Base-by-base conservation (phyloP, 176 grass and related monocot species). In the Cenchrus purpureus region DNA sequence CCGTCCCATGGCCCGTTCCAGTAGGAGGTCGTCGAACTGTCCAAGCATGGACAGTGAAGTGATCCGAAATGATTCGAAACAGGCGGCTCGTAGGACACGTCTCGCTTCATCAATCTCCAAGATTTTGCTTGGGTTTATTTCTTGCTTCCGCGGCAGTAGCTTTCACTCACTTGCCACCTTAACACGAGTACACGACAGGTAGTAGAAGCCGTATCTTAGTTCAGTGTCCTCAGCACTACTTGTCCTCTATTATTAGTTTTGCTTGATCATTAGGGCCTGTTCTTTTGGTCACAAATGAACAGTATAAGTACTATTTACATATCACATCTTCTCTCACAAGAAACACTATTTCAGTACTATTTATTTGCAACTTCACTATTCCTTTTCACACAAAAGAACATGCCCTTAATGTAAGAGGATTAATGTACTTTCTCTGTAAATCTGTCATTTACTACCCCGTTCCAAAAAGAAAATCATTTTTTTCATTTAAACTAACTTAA, bases 1-100 rank as follows among this genome's bases (percentile, higher is more conserved):
- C 57, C 73, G 6, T 73, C 57, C 34, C 77, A 74, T 62, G 76
- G 55, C 40, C 76, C 60, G 5, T 8, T 58, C 12, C 80, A 60
- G 22, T 82, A 82, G 37, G 37, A 40, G 37, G 37, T 40, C 37
- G 37, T 40, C 37, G 37, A 40, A 40, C 37, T 40, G 17, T 8
- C 51, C 19, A 68, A 15, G 31, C 28, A n/a, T 22, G 29, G 32
- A 42, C 13, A 67, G 9, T 42, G 34, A 68, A 17, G 32, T 17
- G 31, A 68, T 68, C 28, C n/a, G 4, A 2, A 12, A 2, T 16
- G 4, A 53, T 46, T 46, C 45, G 14, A 53, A 1, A 15, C 19
- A 58, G 20, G n/a, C 58, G 5, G 63, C n/a, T 13, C 28, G 58
- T 11, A 60, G 58, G 29, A 34, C 63, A 34, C 62, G 62, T 65